phyloP scores from a whole-genome alignment of 345 rosid genomes.

The Lagerstroemia speciosa region DNA sequence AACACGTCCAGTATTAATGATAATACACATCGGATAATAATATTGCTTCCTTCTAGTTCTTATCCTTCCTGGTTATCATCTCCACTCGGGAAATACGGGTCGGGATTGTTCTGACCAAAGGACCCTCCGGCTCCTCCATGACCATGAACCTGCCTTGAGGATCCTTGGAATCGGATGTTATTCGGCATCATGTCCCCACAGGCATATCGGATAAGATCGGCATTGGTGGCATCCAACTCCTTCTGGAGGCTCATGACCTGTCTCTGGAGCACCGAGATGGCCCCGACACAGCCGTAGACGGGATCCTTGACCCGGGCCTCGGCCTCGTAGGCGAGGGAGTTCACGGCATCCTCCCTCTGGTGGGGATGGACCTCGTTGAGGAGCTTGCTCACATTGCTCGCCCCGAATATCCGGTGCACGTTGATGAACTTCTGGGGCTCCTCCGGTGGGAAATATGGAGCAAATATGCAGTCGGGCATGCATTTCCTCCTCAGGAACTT shows the following conservation, averaged over 20 bases:
- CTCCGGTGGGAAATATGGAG: conserved; percentile 52
- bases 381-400: conserved; percentile 50
- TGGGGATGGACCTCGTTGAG: conserved; percentile 39
- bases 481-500: conserved; percentile 49
- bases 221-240: conserved; percentile 41
- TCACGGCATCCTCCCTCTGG: conserved; percentile 52
- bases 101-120: neutral
- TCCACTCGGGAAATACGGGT: conserved; percentile 1
- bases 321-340: conserved; percentile 51
- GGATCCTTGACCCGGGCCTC: conserved; percentile 54
- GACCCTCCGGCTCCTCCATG: conserved; percentile 3
- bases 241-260: conserved; percentile 41
- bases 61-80: conserved; percentile 6
- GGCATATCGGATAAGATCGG: conserved; percentile 33
- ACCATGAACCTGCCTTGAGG: neutral
- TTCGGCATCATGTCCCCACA: conserved; percentile 16
- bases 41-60: neutral
- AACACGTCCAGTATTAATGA: neutral
- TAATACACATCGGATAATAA: no score
- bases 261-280: conserved; percentile 45
- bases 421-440: conserved; percentile 49
- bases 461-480: conserved; percentile 40
- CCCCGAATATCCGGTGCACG: conserved; percentile 52
- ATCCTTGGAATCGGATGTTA: neutral
- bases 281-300: conserved; percentile 49